Conservation (phyloP, 2,329 filamentous ascomycete genomes). For the Aspergillus vadensis region DNA sequence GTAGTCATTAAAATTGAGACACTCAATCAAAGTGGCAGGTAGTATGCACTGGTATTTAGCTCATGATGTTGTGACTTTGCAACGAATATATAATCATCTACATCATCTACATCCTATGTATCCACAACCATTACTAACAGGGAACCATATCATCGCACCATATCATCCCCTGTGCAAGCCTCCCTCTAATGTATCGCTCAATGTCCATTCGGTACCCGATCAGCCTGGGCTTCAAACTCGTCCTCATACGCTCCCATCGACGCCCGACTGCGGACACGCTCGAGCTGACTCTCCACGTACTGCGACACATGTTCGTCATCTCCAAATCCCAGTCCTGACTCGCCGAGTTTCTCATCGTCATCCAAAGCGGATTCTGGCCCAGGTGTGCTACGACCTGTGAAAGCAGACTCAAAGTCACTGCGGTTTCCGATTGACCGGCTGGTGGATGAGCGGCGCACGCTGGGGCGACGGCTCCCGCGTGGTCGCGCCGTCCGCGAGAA, state of each 20-base stretch:
- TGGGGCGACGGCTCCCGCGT: slow-evolving; percentile 49
- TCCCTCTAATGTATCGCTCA: neutral
- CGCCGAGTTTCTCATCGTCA: slow-evolving; percentile 26
- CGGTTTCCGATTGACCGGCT: slow-evolving; percentile 79
- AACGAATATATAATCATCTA: too few relatives aligned
- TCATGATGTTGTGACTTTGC: too few relatives aligned
- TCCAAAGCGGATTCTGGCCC: slow-evolving; percentile 37
- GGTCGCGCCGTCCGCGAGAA: slow-evolving; percentile 61
- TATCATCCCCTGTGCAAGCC: neutral
- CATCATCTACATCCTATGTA: too few relatives aligned
- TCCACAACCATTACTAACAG: neutral
- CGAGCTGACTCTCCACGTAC: slow-evolving; percentile 80
- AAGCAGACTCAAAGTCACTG: slow-evolving; percentile 69
- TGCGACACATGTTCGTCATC: slow-evolving; percentile 71
- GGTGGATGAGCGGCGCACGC: slow-evolving; percentile 76
- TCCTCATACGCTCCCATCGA: slow-evolving; percentile 57
- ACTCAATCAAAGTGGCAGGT: too few relatives aligned
- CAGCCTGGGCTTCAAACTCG: slow-evolving; percentile 63
- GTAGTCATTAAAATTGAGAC: too few relatives aligned
- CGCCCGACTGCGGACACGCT: slow-evolving; percentile 66
- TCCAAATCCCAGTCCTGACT: slow-evolving; percentile 53
- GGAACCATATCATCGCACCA: neutral
- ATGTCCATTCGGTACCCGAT: slow-evolving; percentile 40
- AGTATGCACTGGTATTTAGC: too few relatives aligned
- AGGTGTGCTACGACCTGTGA: slow-evolving; percentile 32